Evolutionary conservation across 495 filamentous ascomycete species (phyloP).

Genomic region (Penicillium verhagenii): DNA sequence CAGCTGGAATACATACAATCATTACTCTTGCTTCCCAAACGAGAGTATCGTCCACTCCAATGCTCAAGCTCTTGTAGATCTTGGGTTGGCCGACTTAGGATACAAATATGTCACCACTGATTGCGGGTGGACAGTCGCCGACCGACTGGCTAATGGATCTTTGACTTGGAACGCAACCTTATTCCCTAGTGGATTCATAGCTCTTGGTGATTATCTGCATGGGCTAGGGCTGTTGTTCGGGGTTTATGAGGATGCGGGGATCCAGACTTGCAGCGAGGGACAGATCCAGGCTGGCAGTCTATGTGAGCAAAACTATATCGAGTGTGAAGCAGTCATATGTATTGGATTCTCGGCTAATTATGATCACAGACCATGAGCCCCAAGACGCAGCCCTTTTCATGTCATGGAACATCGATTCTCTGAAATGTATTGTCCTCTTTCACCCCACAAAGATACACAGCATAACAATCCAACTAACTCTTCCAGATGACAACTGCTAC

Average conservation of each 20-base stretch:
- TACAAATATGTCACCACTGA: slow-evolving; percentile 58
- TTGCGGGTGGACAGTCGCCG: slow-evolving; percentile 52
- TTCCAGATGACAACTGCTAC: slow-evolving; percentile 51
- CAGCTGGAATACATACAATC: slow-evolving; percentile 58
- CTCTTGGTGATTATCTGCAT: slow-evolving; percentile 50
- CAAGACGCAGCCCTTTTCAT: slow-evolving; percentile 45
- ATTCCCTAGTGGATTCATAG: slow-evolving; percentile 52
- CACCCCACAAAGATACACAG: not conserved
- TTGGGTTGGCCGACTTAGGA: slow-evolving; percentile 49
- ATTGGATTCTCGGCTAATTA: not conserved
- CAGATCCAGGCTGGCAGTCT: slow-evolving; percentile 26
- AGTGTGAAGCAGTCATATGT: too few species aligned
- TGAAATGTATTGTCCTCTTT: slow-evolving; percentile 35
- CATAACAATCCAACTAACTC: not conserved
- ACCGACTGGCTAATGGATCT: slow-evolving; percentile 42
- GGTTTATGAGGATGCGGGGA: slow-evolving; percentile 54
- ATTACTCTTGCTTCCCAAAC: slow-evolving; percentile 50
- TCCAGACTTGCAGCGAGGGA: slow-evolving; percentile 26
- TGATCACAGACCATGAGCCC: slow-evolving; percentile 36
- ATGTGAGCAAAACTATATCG: slow-evolving; percentile 18
- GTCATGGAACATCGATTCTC: slow-evolving; percentile 42
- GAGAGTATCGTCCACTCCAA: slow-evolving; percentile 50
- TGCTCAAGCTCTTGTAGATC: slow-evolving; percentile 53
- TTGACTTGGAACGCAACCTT: slow-evolving; percentile 54
- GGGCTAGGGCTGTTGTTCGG: slow-evolving; percentile 51